Base-by-base conservation (phyloP, 306 rosid genomes). In the Ochetophila trinervis region DNA sequence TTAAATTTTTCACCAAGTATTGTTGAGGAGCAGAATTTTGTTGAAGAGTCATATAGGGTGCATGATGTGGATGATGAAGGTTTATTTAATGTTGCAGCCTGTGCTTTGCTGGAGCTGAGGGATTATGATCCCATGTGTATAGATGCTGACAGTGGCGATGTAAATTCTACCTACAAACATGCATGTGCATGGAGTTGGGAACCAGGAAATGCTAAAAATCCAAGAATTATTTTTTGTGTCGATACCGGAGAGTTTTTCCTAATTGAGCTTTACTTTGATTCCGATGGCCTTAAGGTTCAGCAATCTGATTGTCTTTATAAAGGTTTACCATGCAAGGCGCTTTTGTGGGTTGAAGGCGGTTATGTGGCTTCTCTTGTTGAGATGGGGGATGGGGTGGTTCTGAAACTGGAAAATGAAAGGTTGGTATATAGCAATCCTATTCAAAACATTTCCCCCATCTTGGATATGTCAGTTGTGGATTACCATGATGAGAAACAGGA, bases 171-270 rank as follows among this genome's bases (percentile, higher is more conserved):
- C 74, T 67, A 51, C 76, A 89, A 85, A 74, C 85, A 71, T 40
- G 78, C 82, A 36, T 92, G 96, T 75, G 87, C 98, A 7, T 89
- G 95, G 96, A 84, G 93, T 81, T 92, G 98, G 98, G 95, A 84
- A 83, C 96, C 88, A 8, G 85, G 71, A 70, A 87, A 68, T 72
- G 60, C 50, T 51, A 72, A 67, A 73, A 84, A 77, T 60, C 86
- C 84, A 8, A 87, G 84, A 75, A 82, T 89, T 84, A 85, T 92
- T 54, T 78, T 89, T 65, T 85, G 91, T 68, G 67, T 79, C 58
- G 89, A 92, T 80, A 82, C 89, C 19, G 96, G 98, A 67, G 98
- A 92, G 50, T 76, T 84, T 84, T 89, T 89, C 75, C 74, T 89
- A 90, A 77, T 89, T 23, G 95, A 92, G 70, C 70, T 92, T 70